phyloP scores from a whole-genome alignment of 2,329 filamentous ascomycete species.

The Cytospora chrysosperma region DNA sequence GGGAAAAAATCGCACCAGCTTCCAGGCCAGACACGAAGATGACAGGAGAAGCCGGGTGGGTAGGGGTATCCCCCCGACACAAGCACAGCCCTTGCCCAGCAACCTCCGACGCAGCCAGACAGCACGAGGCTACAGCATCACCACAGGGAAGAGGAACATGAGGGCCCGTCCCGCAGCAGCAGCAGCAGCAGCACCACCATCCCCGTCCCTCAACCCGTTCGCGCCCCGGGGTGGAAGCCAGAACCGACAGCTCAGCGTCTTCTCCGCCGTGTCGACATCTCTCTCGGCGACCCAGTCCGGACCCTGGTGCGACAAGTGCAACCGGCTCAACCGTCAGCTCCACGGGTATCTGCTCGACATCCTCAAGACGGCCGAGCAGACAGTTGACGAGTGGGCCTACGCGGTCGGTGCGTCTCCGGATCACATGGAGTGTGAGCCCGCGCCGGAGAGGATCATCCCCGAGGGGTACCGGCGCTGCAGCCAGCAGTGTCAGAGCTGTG shows the following conservation, averaged over 20 bases:
- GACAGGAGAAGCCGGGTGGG: not conserved
- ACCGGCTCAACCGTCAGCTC: conserved; percentile 14
- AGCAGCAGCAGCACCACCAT: not conserved
- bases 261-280: not conserved
- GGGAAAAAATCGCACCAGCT: not conserved
- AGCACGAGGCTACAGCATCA: not conserved
- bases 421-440: conserved; percentile 32
- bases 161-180: not conserved
- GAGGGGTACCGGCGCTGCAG: conserved; percentile 18
- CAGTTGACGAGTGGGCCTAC: conserved; percentile 26
- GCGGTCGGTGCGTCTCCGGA: conserved; percentile 27
- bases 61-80: not conserved
- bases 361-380: conserved; percentile 2
- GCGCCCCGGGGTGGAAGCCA: not conserved
- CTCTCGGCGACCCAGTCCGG: not conserved
- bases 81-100: not conserved
- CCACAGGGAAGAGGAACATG: not conserved
- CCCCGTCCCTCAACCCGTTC: not conserved
- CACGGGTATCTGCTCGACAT: conserved; percentile 13
- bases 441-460: conserved; percentile 26
- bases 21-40: not conserved
- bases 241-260: not conserved
- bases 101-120: not conserved
- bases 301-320: conserved; percentile 16
- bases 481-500: conserved; percentile 1